These are phyloP conservation scores for Neonectria ditissima DNA, from an alignment of 2,329 filamentous ascomycete species.

Conservation along the genomic window DNA sequence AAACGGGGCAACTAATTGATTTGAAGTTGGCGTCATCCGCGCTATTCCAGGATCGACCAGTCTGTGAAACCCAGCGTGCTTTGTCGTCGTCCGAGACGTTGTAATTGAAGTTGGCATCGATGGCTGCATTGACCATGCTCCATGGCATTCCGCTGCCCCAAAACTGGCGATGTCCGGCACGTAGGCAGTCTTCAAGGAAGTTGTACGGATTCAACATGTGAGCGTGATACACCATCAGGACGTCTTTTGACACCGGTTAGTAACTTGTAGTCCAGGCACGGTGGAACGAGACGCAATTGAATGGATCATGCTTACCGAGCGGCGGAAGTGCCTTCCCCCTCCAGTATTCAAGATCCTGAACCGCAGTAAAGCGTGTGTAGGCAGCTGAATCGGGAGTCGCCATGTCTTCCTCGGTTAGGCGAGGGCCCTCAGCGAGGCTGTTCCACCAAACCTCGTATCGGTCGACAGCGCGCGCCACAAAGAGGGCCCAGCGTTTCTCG, in stretches of 20 bases:
- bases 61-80: constrained; percentile 57
- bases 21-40: constrained; percentile 59
- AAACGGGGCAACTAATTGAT: constrained; percentile 56
- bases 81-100: constrained; percentile 55
- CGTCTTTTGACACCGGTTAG: constrained; percentile 57
- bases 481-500: constrained; percentile 77
- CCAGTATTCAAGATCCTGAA: constrained; percentile 29
- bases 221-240: constrained; percentile 79
- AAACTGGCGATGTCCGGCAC: constrained; percentile 31
- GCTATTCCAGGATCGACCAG: constrained; percentile 67
- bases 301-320: constrained; percentile 30
- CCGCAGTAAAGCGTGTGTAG: constrained; percentile 25
- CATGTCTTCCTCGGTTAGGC: constrained; percentile 30
- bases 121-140: constrained; percentile 64
- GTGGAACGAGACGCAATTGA: too few species aligned
- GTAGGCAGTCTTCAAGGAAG: constrained; percentile 46
- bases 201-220: constrained; percentile 77
- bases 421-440: constrained; percentile 16
- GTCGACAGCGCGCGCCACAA: constrained; percentile 71
- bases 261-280: too few species aligned
- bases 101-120: constrained; percentile 68
- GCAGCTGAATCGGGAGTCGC: neutral
- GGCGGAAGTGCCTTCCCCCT: constrained; percentile 33
- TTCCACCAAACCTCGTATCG: constrained; percentile 73
- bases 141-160: constrained; percentile 74